These are phyloP conservation scores for Fusarium bactridioides DNA, from an alignment of 2,329 filamentous ascomycete species.

Conservation along the genomic window DNA sequence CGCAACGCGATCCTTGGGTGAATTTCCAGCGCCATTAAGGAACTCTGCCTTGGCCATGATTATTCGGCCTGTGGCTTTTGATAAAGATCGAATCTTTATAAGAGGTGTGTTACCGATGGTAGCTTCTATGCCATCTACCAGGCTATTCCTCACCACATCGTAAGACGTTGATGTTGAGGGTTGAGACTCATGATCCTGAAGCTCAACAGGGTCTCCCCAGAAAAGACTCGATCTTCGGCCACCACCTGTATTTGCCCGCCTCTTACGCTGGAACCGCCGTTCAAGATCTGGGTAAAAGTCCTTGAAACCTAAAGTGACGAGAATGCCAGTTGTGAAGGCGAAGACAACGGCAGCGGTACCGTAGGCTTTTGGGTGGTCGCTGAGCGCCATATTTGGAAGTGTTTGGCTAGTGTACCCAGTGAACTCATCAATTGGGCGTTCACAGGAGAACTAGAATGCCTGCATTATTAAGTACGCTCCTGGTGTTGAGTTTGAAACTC, in stretches of 20 bases:
- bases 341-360: constrained; percentile 71
- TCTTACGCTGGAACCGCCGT: constrained; percentile 63
- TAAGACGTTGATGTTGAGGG: constrained; percentile 35
- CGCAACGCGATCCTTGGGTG: constrained; percentile 94
- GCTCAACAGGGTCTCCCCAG: constrained; percentile 57
- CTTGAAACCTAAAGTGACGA: constrained; percentile 80
- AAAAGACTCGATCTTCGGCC: constrained; percentile 55
- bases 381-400: constrained; percentile 63
- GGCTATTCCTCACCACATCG: constrained; percentile 41
- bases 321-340: constrained; percentile 80
- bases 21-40: constrained; percentile 91
- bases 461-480: constrained; percentile 12
- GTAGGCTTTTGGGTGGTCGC: constrained; percentile 68
- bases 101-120: constrained; percentile 95
- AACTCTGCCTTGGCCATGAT: constrained; percentile 97
- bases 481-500: neutral
- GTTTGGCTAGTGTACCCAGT: neutral
- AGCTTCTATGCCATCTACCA: constrained; percentile 84
- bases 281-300: constrained; percentile 81
- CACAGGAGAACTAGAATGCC: constrained; percentile 2
- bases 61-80: constrained; percentile 83
- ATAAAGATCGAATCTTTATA: constrained; percentile 84
- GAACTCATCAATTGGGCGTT: constrained; percentile 7
- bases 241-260: constrained; percentile 31
- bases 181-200: constrained; percentile 63